Evolutionary conservation across 371 early-diverging fungal species (phyloP), one percentile per base, ranked within the genome.

Genomic region (Mortierella sp.): DNA sequence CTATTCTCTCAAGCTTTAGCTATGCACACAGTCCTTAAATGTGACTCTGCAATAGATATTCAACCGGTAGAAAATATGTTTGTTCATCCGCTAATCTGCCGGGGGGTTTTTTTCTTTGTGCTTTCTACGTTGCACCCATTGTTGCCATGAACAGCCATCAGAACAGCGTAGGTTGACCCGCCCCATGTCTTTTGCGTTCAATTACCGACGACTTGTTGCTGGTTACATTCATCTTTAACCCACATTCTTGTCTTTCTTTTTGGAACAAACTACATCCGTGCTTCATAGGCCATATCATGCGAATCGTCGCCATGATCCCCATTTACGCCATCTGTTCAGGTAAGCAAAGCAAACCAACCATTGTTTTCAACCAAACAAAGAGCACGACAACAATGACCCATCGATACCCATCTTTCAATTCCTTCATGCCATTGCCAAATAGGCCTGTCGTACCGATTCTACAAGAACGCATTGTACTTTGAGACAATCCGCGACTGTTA

Each of bases 231-330:
- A 38, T 38, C 65, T 35, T 18, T 7, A 6, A 21, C 65, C 24
- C 51, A 49, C 21, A 16, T 51, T 0, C 7, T 35, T 18, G 24
- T 32, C 29, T 49, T 32, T 51, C 29, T 46, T 16, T 11, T 32
- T 72, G 51, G 72, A 71, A 72, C 72, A 72, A 32, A 27, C 72
- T 51, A 72, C 72, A 74, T 56, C 74, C 75, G 60, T 74, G 56
- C 16, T 46, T 29, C 60, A 29, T 65, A 65, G 65, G 65, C 32
- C 91, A 92, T 74, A 91, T 94, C n/a, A 90, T 93, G 76, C 90
- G 94, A 49, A 93, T 95, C 44, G 88, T 93, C n/a, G 84, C 94
- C n/a, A 92, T 95, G 91, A 92, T 95, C 70, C 95, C 96, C 2
- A 88, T 95, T 56, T 96, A 95, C 88, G 81, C 94, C 63, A 78